These are phyloP conservation scores for Catunica adiposa DNA, from an alignment of 2,329 filamentous ascomycete genomes.

Conservation along the genomic window DNA sequence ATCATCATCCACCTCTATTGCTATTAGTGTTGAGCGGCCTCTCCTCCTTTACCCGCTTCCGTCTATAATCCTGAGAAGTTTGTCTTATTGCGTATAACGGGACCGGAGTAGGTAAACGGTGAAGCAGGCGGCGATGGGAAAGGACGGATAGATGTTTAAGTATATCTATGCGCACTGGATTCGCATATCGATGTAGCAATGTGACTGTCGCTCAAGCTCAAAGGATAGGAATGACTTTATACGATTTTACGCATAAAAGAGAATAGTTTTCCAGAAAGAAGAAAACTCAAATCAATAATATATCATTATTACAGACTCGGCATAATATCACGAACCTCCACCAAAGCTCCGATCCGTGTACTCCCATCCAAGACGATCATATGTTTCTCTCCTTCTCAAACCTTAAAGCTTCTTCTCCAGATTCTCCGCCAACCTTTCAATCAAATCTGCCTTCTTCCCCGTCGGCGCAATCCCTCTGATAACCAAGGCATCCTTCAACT, in stretches of 20 bases:
- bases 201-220: neutral
- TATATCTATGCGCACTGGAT: no score
- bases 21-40: no score
- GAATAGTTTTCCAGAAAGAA: neutral
- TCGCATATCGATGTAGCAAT: neutral
- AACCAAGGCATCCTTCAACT: conserved; percentile 33
- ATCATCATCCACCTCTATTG: no score
- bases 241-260: neutral
- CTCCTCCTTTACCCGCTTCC: no score
- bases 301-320: neutral
- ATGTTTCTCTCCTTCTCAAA: neutral
- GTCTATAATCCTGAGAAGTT: no score
- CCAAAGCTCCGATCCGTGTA: neutral
- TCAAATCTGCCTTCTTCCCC: conserved; percentile 37
- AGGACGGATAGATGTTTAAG: neutral
- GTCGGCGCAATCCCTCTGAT: conserved; percentile 31
- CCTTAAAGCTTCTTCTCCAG: conserved; percentile 28
- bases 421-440: conserved; percentile 42
- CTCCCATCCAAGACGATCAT: neutral
- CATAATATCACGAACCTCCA: neutral
- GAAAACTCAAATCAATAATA: neutral
- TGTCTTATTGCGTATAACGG: no score
- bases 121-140: no score
- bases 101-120: no score
- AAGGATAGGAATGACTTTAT: conserved; percentile 5